phyloP scores from a whole-genome alignment of 306 rosid genomes.

The Citrullus colocynthis region DNA sequence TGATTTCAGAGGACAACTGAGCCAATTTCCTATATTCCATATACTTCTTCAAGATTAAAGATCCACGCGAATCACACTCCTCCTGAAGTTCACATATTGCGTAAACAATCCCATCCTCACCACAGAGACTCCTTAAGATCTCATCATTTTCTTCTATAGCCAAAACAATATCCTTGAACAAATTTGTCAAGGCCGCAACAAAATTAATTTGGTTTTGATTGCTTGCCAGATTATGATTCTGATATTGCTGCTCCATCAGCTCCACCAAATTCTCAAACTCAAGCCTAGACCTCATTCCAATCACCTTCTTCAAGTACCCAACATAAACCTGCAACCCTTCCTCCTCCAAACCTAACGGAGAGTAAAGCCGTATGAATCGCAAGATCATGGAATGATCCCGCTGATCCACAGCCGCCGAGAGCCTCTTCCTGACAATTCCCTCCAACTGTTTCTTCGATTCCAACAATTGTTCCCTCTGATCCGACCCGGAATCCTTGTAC shows the following conservation, averaged over 20 bases:
- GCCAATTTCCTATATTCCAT: constrained; percentile 81
- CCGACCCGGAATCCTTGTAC: constrained; percentile 57
- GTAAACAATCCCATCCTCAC: constrained; percentile 90
- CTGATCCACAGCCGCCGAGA: constrained; percentile 59
- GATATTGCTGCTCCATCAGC: constrained; percentile 37
- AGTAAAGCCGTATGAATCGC: constrained; percentile 48
- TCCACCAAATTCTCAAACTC: constrained; percentile 76
- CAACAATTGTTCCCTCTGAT: constrained; percentile 60
- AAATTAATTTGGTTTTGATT: constrained; percentile 36
- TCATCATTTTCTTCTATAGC: constrained; percentile 77
- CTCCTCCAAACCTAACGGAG: constrained; percentile 73
- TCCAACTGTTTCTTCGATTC: constrained; percentile 56
- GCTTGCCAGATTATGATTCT: constrained; percentile 10
- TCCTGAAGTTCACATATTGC: constrained; percentile 95
- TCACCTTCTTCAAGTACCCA: constrained; percentile 77
- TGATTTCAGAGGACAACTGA: constrained; percentile 62
- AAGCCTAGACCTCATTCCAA: constrained; percentile 75
- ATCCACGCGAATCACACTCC: constrained; percentile 85
- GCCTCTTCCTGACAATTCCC: constrained; percentile 67
- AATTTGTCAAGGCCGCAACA: constrained; percentile 68
- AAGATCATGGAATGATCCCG: constrained; percentile 53
- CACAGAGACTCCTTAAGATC: constrained; percentile 72
- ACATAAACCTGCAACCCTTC: constrained; percentile 89
- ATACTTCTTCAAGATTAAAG: constrained; percentile 71
- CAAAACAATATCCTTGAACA: constrained; percentile 78